These are phyloP conservation scores for Gastrodia elata DNA, from an alignment of 106 monocot species.

Conservation along the genomic window DNA sequence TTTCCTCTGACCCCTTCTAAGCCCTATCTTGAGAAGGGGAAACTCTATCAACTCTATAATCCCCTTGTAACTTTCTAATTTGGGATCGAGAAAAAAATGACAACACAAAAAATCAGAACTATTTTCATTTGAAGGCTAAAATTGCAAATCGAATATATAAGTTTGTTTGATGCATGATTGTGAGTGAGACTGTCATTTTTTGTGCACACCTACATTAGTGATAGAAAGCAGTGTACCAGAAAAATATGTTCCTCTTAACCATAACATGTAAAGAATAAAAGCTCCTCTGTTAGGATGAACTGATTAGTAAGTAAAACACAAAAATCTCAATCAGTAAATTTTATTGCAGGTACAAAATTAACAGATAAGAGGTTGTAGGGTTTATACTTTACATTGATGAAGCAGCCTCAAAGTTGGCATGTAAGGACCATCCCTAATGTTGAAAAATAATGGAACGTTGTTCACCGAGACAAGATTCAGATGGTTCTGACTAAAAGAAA, in stretches of 20 bases:
- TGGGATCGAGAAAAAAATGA: neutral
- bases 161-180: neutral
- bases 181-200: neutral
- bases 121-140: neutral
- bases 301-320: neutral
- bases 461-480: conserved; percentile 95
- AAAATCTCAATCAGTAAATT: neutral
- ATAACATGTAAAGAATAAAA: neutral
- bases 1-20: too few relatives aligned
- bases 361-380: conserved; percentile 1
- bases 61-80: neutral
- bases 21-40: too few relatives aligned
- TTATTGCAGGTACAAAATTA: neutral
- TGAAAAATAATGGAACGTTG: conserved; percentile 96
- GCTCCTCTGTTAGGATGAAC: neutral
- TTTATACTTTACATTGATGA: conserved; percentile 73
- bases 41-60: neutral
- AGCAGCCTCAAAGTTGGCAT: conserved; percentile 98
- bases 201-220: neutral
- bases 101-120: neutral
- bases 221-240: neutral
- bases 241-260: neutral
- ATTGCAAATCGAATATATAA: neutral
- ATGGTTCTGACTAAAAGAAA: conserved; percentile 78
- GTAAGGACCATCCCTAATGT: conserved; percentile 96